Base-by-base conservation (phyloP, 805 yeast species). In the Teunomyces funiuensis region DNA sequence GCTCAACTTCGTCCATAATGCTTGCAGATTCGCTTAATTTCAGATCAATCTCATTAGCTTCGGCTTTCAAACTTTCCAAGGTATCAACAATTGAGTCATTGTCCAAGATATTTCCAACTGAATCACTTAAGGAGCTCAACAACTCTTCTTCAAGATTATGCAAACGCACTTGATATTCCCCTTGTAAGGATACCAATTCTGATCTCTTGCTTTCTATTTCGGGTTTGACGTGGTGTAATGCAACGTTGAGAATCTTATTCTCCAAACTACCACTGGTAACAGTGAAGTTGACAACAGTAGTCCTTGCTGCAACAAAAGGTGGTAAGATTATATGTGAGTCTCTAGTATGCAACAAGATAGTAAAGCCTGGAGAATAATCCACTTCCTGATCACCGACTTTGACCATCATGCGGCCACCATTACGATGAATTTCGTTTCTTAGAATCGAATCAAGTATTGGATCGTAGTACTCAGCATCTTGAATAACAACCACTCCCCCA, bases 381-480 rank as follows among this genome's bases (percentile, higher is more conserved):
- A 90, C 67, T 4, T 78, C 79, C 28, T 74, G 77, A 1, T 72
- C 72, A 0, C 88, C 91, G 6, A 90, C 51, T 15, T 65, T 68
- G 1, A 88, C 73, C 38, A 85, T 58, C 5, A 69, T 59, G 34
- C 96, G 69, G 0, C 93, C 93, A 3, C 96, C 96, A 20, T 81
- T 70, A 20, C 71, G 66, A 20, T 73, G 72, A 28, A 77, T 71
- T 44, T 88, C 95, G 23, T 70, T 68, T 34, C 78, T 71, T 36
- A 91, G 59, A 1, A 91, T 60, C 0, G 84, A 71, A 42, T 77
- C 77, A 8, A 91, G 55, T 6, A 86, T 63, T 0, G 97, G 95
- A 56, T 91, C 91, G 54, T 77, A 82, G 49, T 74, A 65, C 54
- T 91, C 97, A 3, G 90, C 89, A 62, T 91, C 91, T 49, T 79